A percentile compares a stretch with the other conserved stretches of the same genome.
Conservation (phyloP, 179 eudicot species). For the Heliamphora pulchella region DNA sequence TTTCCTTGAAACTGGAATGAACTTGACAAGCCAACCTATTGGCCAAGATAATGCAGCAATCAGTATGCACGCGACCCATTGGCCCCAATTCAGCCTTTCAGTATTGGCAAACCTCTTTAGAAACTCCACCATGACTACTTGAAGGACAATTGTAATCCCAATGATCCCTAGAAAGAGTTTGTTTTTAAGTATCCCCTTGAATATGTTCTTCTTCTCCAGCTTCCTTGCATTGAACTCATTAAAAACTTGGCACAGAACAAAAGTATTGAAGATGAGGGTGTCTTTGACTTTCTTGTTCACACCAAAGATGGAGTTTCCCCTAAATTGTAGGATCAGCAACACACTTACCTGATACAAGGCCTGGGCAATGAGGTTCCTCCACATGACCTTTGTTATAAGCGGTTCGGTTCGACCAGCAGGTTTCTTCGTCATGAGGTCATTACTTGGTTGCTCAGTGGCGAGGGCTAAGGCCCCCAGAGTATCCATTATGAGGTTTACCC, state of each 20-base stretch:
- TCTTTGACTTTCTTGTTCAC: conserved; percentile 15
- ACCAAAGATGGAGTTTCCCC: conserved; percentile 20
- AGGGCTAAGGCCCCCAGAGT: conserved; percentile 27
- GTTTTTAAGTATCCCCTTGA: conserved; percentile 20
- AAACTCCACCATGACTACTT: conserved; percentile 29
- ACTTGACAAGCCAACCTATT: conserved; percentile 19
- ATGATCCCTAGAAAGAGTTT: conserved; percentile 24
- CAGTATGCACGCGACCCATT: conserved; percentile 20
- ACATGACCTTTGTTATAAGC: conserved; percentile 28
- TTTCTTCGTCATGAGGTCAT: conserved; percentile 21
- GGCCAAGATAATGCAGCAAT: conserved; percentile 17
- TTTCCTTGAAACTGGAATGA: conserved; percentile 16
- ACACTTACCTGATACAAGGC: conserved; percentile 16
- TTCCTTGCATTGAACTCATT: conserved; percentile 28
- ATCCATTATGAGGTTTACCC: conserved; percentile 32
- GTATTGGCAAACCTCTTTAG: conserved; percentile 22
- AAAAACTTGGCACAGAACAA: conserved; percentile 24
- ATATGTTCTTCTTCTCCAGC: conserved; percentile 28
- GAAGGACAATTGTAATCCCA: conserved; percentile 21
- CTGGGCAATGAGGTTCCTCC: conserved; percentile 27
- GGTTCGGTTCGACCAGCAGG: conserved; percentile 23
- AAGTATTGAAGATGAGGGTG: conserved; percentile 19
- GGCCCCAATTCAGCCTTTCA: conserved; percentile 21
- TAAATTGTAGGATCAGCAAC: conserved; percentile 20
- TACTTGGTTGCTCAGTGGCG: conserved; percentile 25